Percentiles rank a stretch among this genome's conserved stretches.
Conservation (phyloP, 495 filamentous ascomycete genomes). For the Daldinia grandis region DNA sequence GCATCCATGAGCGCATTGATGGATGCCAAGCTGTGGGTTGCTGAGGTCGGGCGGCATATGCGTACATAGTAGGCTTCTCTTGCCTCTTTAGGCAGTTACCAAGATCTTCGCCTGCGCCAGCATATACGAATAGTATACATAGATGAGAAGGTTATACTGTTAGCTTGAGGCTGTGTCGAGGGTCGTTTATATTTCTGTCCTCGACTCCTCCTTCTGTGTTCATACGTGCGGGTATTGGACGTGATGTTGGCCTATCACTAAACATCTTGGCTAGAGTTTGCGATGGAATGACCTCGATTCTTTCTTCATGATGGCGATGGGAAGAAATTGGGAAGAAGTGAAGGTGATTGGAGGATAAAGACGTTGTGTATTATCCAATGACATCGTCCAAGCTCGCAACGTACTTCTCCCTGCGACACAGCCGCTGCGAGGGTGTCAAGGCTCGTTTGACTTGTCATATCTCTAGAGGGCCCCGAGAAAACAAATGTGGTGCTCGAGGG, state of each 20-base stretch:
- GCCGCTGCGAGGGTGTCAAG: slow-evolving; percentile 7
- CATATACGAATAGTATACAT: slow-evolving; percentile 32
- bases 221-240: slow-evolving; percentile 11
- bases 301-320: too few species aligned
- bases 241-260: slow-evolving; percentile 12
- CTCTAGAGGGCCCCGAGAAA: slow-evolving; percentile 5
- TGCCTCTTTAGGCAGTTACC: slow-evolving; percentile 42
- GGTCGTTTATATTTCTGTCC: slow-evolving; percentile 23
- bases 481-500: background rate
- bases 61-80: slow-evolving; percentile 22
- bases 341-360: slow-evolving; percentile 2
- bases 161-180: slow-evolving; percentile 39
- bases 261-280: slow-evolving; percentile 21
- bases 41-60: slow-evolving; percentile 12
- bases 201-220: slow-evolving; percentile 7
- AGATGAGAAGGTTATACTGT: slow-evolving; percentile 5
- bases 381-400: background rate
- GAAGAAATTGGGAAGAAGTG: background rate
- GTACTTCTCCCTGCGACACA: slow-evolving; percentile 8
- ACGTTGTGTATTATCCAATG: slow-evolving; percentile 6
- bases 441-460: slow-evolving; percentile 23
- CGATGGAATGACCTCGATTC: slow-evolving; percentile 4
- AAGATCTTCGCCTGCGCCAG: slow-evolving; percentile 21
- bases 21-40: slow-evolving; percentile 29
- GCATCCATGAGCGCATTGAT: slow-evolving; percentile 37